Conservation (phyloP, 148 eudicot genomes). For the Oxyria digyna region DNA sequence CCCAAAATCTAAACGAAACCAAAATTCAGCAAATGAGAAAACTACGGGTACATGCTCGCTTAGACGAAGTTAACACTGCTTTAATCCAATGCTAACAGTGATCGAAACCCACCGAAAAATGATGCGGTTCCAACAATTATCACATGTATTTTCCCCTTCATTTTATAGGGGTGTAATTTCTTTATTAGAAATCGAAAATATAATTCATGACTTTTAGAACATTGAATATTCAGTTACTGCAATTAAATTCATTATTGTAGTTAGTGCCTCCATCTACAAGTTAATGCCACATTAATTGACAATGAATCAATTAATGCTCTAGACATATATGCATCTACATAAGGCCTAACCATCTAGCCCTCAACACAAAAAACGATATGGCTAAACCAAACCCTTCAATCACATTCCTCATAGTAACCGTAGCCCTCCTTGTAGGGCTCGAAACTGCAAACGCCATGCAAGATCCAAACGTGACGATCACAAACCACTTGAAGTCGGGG, state of each 20-base stretch:
- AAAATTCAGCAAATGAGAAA: too few species aligned
- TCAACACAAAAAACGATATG: too few species aligned
- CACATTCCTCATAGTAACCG: background rate
- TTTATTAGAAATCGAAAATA: too few species aligned
- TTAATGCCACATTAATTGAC: background rate
- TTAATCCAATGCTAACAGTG: too few species aligned
- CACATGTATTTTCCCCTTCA: too few species aligned
- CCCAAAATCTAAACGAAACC: too few species aligned
- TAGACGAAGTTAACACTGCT: too few species aligned
- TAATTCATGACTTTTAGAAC: background rate
- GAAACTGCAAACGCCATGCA: too few species aligned
- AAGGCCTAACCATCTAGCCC: background rate
- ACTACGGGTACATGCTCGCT: too few species aligned
- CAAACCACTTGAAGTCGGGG: background rate
- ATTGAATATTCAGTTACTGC: background rate
- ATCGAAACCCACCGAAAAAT: too few species aligned
- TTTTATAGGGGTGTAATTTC: too few species aligned
- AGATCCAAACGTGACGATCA: background rate
- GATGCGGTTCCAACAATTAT: too few species aligned
- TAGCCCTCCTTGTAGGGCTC: background rate
- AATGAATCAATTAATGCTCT: background rate
- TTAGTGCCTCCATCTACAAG: background rate
- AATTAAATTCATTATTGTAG: background rate
- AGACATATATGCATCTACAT: background rate
- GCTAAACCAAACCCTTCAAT: background rate